Base-by-base conservation (phyloP, 768 basidiomycete genomes). In the Panaeolus cyanescens region DNA sequence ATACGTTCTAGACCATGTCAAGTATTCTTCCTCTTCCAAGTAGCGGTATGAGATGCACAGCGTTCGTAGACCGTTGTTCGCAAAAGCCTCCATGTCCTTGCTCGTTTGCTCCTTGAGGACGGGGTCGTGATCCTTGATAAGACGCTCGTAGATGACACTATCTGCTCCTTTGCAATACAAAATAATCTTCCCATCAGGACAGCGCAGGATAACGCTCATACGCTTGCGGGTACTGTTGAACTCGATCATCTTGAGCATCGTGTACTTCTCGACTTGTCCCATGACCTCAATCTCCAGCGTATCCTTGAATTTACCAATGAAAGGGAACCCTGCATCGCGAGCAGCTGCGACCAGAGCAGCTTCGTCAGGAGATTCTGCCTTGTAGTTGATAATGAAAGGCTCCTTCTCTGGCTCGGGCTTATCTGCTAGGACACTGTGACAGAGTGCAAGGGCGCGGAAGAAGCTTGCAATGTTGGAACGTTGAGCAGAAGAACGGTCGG, bases 161-260 rank as follows among this genome's bases (percentile, higher is more conserved):
- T 99, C 96, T 13, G 96, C 96, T n/a, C 96, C 96, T 75, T 98
- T 99, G 84, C 90, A 92, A 71, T 95, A 96, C 61, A 98, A 76
- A 28, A 95, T 79, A 62, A 97, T 77, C 67, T 82, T 80, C 17
- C 94, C 93, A 59, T 94, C 91, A 0, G 96, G 93, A 56, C 84
- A 84, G 28, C 96, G 91, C 42, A 94, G 87, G 61, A 98, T 77
- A 45, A 94, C 92, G 71, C 92, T 95, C 96, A 99, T 99, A 60
- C 96, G 83, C 78, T 99, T 99, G 63, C 96, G 81, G 50, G 95
- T 88, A 67, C 89, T 91, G 79, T 91, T 96, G 83, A 99, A 99
- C 72, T 98, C 96, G 68, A 99, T 82, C 65, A 91, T 79, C 71
- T 91, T 88, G 25, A 99, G 77, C 5, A 89, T 81, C 7, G 83